A percentile compares a stretch with the other conserved stretches of the same genome.
Evolutionary conservation across 352 stramenopile genomes (phyloP).

Genomic region (Pythium folliculosum): DNA sequence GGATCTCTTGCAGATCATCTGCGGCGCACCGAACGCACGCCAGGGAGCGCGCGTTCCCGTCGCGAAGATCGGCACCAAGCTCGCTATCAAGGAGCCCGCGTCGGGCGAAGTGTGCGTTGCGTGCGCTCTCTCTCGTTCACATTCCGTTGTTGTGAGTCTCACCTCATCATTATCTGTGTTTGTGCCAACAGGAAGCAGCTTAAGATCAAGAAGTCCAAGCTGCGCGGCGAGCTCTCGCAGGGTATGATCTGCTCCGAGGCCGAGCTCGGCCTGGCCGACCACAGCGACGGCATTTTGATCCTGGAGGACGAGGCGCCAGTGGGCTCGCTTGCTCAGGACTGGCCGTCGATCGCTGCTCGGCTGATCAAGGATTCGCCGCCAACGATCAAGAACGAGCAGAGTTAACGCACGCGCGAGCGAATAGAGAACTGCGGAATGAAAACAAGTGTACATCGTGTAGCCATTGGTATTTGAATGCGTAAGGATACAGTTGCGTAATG

Average conservation of each 20-base stretch:
- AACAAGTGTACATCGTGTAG: neutral
- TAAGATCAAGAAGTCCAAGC: conserved; percentile 87
- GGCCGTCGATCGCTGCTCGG: conserved; percentile 39
- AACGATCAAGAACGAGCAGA: neutral
- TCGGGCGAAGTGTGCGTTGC: conserved; percentile 55
- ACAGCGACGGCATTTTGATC: conserved; percentile 73
- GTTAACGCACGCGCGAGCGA: neutral
- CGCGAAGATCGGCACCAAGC: conserved; percentile 58
- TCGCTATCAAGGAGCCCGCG: conserved; percentile 53
- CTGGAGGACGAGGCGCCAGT: conserved; percentile 57
- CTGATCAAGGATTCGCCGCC: conserved; percentile 24
- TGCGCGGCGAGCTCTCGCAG: conserved; percentile 74
- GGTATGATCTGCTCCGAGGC: conserved; percentile 86
- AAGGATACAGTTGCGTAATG: conserved; percentile 22
- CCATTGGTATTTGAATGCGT: conserved; percentile 12
- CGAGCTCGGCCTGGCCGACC: conserved; percentile 59
- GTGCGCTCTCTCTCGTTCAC: too few relatives aligned
- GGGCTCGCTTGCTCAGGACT: conserved; percentile 51
- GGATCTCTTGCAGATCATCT: conserved; percentile 76
- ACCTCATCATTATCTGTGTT: neutral
- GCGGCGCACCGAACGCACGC: conserved; percentile 63
- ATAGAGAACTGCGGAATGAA: neutral
- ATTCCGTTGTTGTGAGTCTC: too few relatives aligned
- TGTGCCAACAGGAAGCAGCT: conserved; percentile 55
- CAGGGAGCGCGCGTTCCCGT: conserved; percentile 65